Conservation (phyloP, 352 stramenopile genomes). For the Globisporangium carolinianum region DNA sequence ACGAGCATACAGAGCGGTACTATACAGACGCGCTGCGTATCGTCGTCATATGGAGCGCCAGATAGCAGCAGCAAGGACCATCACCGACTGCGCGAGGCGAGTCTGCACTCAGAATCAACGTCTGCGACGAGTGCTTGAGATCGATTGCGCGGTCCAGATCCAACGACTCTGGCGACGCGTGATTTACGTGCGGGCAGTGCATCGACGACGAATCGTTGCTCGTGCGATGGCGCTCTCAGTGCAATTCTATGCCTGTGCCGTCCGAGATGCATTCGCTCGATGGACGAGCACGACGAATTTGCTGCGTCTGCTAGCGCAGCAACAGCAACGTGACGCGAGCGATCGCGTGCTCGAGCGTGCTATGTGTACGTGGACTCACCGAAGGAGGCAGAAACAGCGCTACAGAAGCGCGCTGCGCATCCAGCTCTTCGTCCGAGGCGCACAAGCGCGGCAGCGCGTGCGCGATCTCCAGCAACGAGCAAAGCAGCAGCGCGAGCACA, state of each 20-base stretch:
- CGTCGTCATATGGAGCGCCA: background rate
- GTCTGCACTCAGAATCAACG: background rate
- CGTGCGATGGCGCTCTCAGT: background rate
- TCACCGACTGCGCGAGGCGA: background rate
- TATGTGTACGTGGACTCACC: background rate
- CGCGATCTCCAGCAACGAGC: background rate
- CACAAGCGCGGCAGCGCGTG: background rate
- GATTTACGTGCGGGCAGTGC: too few species aligned
- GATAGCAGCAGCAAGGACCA: background rate
- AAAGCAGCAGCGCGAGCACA: background rate
- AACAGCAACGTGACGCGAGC: background rate
- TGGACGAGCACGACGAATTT: background rate
- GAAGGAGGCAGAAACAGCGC: background rate
- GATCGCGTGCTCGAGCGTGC: constrained; percentile 10
- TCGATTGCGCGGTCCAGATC: background rate
- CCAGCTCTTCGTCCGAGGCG: constrained; percentile 13
- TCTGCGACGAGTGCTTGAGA: background rate
- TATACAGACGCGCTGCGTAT: background rate
- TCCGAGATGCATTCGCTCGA: background rate
- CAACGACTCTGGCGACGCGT: too few species aligned
- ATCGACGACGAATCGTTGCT: background rate
- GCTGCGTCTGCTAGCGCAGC: background rate
- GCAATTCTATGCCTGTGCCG: background rate
- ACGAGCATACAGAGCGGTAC: background rate
- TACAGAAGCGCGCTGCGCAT: constrained; percentile 3